Evolutionary conservation across 768 basidiomycete species (phyloP).

Genomic region (Collybia mongolica): DNA sequence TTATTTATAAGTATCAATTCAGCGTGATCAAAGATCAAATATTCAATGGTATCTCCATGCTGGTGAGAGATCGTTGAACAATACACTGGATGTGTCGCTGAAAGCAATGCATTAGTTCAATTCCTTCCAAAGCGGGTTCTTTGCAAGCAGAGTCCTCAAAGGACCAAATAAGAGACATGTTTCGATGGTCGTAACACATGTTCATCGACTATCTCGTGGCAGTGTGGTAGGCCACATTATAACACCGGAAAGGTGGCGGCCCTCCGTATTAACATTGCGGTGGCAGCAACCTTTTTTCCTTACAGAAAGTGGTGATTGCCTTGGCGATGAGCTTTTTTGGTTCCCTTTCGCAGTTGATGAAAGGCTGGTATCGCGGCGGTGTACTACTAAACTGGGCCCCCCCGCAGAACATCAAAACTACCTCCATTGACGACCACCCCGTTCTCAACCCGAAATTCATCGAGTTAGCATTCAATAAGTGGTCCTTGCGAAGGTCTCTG

Average conservation of each 20-base stretch:
- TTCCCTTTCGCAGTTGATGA: too few relatives aligned
- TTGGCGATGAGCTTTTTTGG: too few relatives aligned
- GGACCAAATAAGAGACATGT: constrained; percentile 29
- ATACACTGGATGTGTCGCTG: neutral
- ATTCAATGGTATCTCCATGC: constrained; percentile 24
- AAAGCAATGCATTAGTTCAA: constrained; percentile 23
- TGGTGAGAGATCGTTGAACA: constrained; percentile 16
- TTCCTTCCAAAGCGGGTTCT: constrained; percentile 18
- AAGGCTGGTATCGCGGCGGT: too few relatives aligned
- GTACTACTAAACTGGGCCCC: too few relatives aligned
- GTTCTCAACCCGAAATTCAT: constrained; percentile 26
- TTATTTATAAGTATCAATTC: constrained; percentile 24
- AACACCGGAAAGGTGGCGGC: too few relatives aligned
- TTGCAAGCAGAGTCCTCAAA: constrained; percentile 20
- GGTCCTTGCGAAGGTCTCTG: constrained; percentile 28
- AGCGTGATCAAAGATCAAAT: constrained; percentile 24
- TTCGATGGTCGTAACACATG: constrained; percentile 31
- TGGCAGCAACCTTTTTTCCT: too few relatives aligned
- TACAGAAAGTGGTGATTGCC: too few relatives aligned
- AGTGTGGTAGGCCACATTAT: constrained; percentile 27
- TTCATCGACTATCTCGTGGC: constrained; percentile 48
- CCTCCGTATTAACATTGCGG: too few relatives aligned
- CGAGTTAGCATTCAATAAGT: constrained; percentile 30
- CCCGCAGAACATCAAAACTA: constrained; percentile 20
- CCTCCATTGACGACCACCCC: constrained; percentile 25